Evolutionary conservation across 164 flowering plant species (phyloP).

Genomic region (Nymphaea colorata): DNA sequence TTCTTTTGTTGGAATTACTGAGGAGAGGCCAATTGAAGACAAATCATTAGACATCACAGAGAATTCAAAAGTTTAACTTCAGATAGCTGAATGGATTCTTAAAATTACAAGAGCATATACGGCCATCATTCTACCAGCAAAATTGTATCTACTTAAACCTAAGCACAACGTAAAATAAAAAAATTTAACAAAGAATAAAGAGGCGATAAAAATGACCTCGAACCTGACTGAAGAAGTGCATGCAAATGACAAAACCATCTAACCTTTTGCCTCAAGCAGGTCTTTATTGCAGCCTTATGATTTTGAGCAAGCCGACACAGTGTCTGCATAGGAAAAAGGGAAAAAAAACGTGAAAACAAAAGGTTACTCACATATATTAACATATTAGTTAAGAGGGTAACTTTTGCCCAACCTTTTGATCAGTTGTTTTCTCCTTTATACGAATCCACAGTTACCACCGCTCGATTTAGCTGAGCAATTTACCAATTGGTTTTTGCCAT

Average conservation of each 20-base stretch:
- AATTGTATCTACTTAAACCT: too few species aligned
- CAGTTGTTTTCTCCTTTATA: slow-evolving; percentile 36
- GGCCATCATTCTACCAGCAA: too few species aligned
- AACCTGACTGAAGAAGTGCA: not conserved
- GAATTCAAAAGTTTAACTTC: too few species aligned
- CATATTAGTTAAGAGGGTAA: not conserved
- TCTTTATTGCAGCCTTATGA: slow-evolving; percentile 79
- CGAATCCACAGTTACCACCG: slow-evolving; percentile 34
- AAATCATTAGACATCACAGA: too few species aligned
- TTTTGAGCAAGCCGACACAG: slow-evolving; percentile 79
- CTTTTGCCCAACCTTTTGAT: slow-evolving; percentile 48
- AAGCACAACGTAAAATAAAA: too few species aligned
- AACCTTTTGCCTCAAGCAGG: slow-evolving; percentile 72
- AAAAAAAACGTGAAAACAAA: not conserved
- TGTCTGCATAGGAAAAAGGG: slow-evolving; percentile 24
- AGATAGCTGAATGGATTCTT: too few species aligned
- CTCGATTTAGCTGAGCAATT: slow-evolving; percentile 16
- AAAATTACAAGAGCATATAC: too few species aligned
- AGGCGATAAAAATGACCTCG: too few species aligned
- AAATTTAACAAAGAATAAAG: too few species aligned
- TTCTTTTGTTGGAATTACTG: too few species aligned
- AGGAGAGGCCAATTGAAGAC: too few species aligned
- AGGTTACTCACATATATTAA: not conserved
- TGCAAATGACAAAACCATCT: slow-evolving; percentile 1
- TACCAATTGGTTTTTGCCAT: slow-evolving; percentile 54